Evolutionary conservation across 1,284 basidiomycete species (phyloP).

Genomic region (Athelia sp.): DNA sequence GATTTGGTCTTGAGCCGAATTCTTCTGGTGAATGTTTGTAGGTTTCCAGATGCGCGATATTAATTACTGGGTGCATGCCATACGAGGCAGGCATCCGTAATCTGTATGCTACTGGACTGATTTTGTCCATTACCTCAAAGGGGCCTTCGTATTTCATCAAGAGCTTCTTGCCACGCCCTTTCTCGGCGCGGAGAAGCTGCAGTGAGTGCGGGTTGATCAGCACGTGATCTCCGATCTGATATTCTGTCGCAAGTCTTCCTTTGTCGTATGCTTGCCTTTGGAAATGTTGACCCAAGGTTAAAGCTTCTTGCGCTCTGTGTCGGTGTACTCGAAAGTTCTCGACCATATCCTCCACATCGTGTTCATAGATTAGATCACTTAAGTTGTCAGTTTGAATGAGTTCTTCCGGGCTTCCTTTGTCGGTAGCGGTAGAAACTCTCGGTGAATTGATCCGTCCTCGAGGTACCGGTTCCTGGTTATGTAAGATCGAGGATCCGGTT

Average conservation of each 20-base stretch:
- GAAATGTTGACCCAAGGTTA: constrained; percentile 15
- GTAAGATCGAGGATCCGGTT: constrained; percentile 6
- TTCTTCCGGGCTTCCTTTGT: too few species aligned
- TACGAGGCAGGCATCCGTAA: constrained; percentile 20
- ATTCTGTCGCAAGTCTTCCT: constrained; percentile 6
- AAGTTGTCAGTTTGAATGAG: too few species aligned
- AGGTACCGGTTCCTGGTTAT: not conserved
- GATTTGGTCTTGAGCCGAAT: constrained; percentile 10
- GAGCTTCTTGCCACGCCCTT: constrained; percentile 26
- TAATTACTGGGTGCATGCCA: constrained; percentile 23
- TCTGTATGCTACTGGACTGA: constrained; percentile 21
- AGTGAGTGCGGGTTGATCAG: constrained; percentile 26
- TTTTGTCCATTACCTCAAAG: constrained; percentile 22
- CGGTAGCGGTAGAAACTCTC: not conserved
- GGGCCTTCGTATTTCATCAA: constrained; percentile 25
- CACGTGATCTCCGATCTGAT: constrained; percentile 20
- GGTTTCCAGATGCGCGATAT: constrained; percentile 21
- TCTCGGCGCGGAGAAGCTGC: constrained; percentile 14
- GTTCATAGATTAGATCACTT: constrained; percentile 2
- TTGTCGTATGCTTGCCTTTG: constrained; percentile 18
- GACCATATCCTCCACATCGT: constrained; percentile 10
- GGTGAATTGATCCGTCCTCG: not conserved
- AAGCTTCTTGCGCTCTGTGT: constrained; percentile 15
- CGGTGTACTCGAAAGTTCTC: constrained; percentile 14
- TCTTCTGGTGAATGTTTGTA: constrained; percentile 11